Base-by-base conservation (phyloP, 306 rosid species). In the Arachis stenosperma region DNA sequence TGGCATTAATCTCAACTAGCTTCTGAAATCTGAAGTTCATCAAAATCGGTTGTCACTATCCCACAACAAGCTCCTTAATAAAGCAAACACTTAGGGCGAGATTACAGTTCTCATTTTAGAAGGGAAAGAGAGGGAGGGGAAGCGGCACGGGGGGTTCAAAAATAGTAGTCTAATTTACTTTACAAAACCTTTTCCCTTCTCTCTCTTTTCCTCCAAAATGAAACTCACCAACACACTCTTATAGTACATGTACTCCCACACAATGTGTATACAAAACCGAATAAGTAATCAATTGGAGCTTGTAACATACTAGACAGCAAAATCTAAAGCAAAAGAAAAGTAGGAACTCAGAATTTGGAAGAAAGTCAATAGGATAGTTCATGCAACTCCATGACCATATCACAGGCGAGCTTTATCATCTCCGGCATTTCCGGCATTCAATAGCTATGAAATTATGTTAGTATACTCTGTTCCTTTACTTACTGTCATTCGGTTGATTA, bases 1-100 rank as follows among this genome's bases (percentile, higher is more conserved):
- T 65, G 65, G 61, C 13, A 29, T 17, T 15, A 8, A 77, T 54
- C 17, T 11, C 76, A 53, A 42, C 54, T 55, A 61, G 55, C 64
- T 40, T 3, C 66, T 9, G 42, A 57, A 29, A 62, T 55, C 37
- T 22, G 52, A 13, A 33, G 37, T 33, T 47, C 12, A 59, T 51
- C 66, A 70, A 75, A 48, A 30, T 41, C 48, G 39, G 3, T 50
- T 50, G n/a, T 44, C 76, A 60, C 70, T 11, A 60, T 59, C 66
- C 11, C 61, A 2, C 50, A 54, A 40, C 27, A 64, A 61, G 48
- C 61, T 17, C 27, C 27, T 22, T 22, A 22, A 22, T 22, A 22
- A 22, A 22, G 27, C 27, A 22, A 22, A 22, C 27, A 22, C 27
- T 1, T 22, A 22, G 1, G 27, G 27, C 1, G 27, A 22, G 27